Evolutionary conservation across 1,139 yeast genomes (phyloP).

Genomic region (Starmera stellimalicola): DNA sequence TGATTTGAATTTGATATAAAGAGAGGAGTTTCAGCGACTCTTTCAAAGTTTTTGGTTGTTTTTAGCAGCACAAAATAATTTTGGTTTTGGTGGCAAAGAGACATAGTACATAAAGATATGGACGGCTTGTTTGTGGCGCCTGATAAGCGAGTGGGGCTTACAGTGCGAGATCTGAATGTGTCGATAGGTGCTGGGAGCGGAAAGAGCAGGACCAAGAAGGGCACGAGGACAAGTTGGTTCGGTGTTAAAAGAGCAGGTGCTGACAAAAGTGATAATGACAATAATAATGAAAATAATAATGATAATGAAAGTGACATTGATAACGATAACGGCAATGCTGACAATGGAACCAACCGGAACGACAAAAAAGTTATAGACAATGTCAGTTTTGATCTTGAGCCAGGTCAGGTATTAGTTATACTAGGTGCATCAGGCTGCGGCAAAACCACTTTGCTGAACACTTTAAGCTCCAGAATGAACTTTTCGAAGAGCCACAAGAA

Average conservation of each 20-base stretch:
- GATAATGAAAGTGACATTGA: neutral
- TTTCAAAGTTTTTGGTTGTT: no score
- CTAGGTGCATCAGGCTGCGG: slow-evolving; percentile 81
- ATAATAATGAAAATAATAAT: neutral
- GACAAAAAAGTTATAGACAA: slow-evolving; percentile 26
- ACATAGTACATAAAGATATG: no score
- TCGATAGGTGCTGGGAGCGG: neutral
- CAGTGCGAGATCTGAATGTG: slow-evolving; percentile 7
- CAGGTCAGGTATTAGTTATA: slow-evolving; percentile 52
- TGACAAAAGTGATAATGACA: neutral
- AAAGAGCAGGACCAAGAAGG: neutral
- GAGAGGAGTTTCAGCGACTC: no score
- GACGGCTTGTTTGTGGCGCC: slow-evolving; percentile 2
- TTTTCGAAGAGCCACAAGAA: slow-evolving; percentile 19
- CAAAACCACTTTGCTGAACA: slow-evolving; percentile 66
- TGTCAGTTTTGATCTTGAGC: slow-evolving; percentile 43
- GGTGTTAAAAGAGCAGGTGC: neutral
- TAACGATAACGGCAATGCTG: neutral
- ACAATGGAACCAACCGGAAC: no score
- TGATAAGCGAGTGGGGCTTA: slow-evolving; percentile 4
- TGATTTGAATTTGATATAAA: no score
- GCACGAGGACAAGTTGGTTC: slow-evolving; percentile 1
- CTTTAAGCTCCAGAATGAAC: slow-evolving; percentile 51
- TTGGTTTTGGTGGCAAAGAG: no score
- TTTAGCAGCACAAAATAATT: no score